phyloP scores from a whole-genome alignment of 495 filamentous ascomycete genomes.

The Parathielavia appendiculata region DNA sequence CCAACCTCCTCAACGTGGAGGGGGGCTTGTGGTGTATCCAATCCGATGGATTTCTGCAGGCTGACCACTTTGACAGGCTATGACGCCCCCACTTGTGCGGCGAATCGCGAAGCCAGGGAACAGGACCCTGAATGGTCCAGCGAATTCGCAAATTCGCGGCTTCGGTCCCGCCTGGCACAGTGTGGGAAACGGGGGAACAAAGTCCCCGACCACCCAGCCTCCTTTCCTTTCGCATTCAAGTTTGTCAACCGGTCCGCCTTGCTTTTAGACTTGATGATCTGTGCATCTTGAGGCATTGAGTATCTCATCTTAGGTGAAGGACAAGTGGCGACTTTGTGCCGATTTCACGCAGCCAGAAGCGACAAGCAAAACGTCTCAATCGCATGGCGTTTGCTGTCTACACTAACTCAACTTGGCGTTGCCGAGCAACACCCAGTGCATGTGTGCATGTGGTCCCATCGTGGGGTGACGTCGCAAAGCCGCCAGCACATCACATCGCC shows the following conservation, averaged over 20 bases:
- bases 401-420: slow-evolving; percentile 2
- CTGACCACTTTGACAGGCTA: slow-evolving; percentile 28
- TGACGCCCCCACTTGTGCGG: slow-evolving; percentile 18
- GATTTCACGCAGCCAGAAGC: neutral
- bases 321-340: neutral
- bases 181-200: slow-evolving; percentile 6
- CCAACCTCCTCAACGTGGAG: neutral
- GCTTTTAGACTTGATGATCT: neutral
- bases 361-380: neutral
- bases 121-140: slow-evolving; percentile 20
- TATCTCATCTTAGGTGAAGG: too few species aligned
- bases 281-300: too few species aligned
- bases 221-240: neutral
- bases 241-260: neutral
- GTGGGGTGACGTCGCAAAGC: slow-evolving; percentile 6
- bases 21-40: slow-evolving; percentile 24
- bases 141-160: slow-evolving; percentile 29
- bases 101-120: slow-evolving; percentile 29
- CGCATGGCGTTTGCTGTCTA: neutral
- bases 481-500: slow-evolving; percentile 13
- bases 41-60: slow-evolving; percentile 28
- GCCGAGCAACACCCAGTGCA: slow-evolving; percentile 15
- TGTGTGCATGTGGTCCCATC: too few species aligned
- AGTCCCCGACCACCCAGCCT: slow-evolving; percentile 3
- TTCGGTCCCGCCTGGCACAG: slow-evolving; percentile 17